Conservation (phyloP, 208 protist species). For the Trypanosoma congolense region DNA sequence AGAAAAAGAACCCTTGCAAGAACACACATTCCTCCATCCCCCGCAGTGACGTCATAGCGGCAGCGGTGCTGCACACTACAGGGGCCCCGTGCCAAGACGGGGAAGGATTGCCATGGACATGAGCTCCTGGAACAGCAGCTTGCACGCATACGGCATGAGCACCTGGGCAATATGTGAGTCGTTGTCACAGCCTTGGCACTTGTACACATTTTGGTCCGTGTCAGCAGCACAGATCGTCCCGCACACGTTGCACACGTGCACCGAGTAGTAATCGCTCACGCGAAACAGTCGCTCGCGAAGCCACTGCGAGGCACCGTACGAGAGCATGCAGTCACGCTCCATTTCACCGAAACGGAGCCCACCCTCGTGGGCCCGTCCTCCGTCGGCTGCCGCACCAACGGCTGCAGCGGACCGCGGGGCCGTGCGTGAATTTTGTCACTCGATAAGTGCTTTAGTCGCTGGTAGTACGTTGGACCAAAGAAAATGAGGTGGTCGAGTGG, state of each 20-base stretch:
- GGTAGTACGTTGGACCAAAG: slow-evolving; percentile 97
- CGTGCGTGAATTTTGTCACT: slow-evolving; percentile 94
- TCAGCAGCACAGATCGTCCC: slow-evolving; percentile 91
- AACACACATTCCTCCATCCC: slow-evolving; percentile 1
- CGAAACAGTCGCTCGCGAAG: slow-evolving; percentile 90
- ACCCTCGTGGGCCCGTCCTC: slow-evolving; percentile 93
- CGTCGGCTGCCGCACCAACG: slow-evolving; percentile 93
- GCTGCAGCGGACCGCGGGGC: slow-evolving; percentile 85
- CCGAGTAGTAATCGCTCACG: slow-evolving; percentile 84
- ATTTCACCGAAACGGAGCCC: slow-evolving; percentile 97
- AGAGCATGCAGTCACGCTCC: slow-evolving; percentile 97
- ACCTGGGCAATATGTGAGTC: slow-evolving; percentile 86
- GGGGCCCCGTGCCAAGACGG: slow-evolving; percentile 56
- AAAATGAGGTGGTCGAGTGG: slow-evolving; percentile 90
- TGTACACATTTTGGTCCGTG: slow-evolving; percentile 63
- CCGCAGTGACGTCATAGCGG: no score
- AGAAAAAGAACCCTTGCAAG: slow-evolving; percentile 3
- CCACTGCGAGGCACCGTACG: slow-evolving; percentile 91
- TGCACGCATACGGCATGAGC: slow-evolving; percentile 96
- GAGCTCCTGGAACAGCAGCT: slow-evolving; percentile 97
- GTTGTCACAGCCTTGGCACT: slow-evolving; percentile 87
- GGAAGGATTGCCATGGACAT: slow-evolving; percentile 95
- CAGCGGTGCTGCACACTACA: slow-evolving; percentile 31
- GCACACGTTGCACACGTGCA: slow-evolving; percentile 93
- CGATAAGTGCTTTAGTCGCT: slow-evolving; percentile 97